These are phyloP conservation scores for Flaveria linearis DNA, from an alignment of 129 eudicot genomes.

Conservation along the genomic window DNA sequence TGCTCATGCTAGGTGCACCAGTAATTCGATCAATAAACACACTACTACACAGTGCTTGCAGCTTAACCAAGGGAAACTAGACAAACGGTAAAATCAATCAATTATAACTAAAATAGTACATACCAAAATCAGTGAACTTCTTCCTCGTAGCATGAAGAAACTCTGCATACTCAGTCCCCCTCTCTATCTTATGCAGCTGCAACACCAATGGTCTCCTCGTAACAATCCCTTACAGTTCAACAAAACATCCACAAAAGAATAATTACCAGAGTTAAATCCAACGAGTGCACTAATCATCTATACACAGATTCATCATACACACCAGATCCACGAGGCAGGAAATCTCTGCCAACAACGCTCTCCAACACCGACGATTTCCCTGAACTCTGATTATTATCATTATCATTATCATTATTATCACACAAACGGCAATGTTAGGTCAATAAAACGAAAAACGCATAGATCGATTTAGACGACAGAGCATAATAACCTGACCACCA, in stretches of 20 bases:
- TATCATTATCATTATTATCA: not conserved
- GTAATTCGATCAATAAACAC: constrained; percentile 1
- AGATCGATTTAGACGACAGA: no score
- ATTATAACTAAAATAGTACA: constrained; percentile 20
- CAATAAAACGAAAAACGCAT: not conserved
- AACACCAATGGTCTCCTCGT: constrained; percentile 98
- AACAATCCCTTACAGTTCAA: constrained; percentile 70
- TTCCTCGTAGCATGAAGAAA: constrained; percentile 95
- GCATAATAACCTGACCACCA: constrained; percentile 81
- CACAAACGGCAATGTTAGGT: not conserved
- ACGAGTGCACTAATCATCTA: not conserved
- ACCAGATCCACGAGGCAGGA: constrained; percentile 99
- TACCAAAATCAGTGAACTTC: constrained; percentile 88
- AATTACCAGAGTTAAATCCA: constrained; percentile 4
- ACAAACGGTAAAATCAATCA: not conserved
- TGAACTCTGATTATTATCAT: constrained; percentile 63
- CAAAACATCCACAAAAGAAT: constrained; percentile 24
- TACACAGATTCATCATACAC: not conserved
- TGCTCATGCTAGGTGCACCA: constrained; percentile 17
- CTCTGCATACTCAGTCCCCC: constrained; percentile 84
- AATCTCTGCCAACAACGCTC: constrained; percentile 96
- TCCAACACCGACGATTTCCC: constrained; percentile 97
- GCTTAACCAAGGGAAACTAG: constrained; percentile 4
- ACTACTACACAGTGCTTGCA: constrained; percentile 7
- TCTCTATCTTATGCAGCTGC: constrained; percentile 90